These are phyloP conservation scores for Fusarium floridanum DNA, from an alignment of 2,329 filamentous ascomycete species.

Conservation along the genomic window DNA sequence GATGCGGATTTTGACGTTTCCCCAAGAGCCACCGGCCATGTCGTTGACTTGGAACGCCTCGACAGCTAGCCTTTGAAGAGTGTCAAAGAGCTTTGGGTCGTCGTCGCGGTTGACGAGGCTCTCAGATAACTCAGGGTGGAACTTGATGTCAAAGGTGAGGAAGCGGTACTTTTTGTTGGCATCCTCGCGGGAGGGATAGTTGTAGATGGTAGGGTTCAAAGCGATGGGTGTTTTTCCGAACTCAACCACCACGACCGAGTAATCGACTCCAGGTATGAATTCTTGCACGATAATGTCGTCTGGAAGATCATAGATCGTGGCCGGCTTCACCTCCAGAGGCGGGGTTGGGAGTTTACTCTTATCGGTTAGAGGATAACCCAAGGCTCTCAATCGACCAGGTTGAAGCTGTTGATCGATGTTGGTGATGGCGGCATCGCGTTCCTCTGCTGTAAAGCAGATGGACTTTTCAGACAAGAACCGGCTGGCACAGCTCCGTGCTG, in stretches of 20 bases:
- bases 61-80: background rate
- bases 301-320: background rate
- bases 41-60: background rate
- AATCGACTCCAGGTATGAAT: background rate
- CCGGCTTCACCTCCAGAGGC: background rate
- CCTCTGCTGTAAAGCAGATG: background rate
- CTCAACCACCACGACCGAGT: background rate
- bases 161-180: background rate
- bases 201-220: background rate
- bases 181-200: background rate
- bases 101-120: background rate
- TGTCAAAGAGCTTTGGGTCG: background rate
- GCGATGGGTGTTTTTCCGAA: background rate
- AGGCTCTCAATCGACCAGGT: background rate
- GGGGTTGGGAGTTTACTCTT: background rate
- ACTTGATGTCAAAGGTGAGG: background rate
- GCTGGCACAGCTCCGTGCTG: background rate
- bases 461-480: background rate
- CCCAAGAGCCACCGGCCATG: slow-evolving; percentile 2
- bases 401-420: background rate
- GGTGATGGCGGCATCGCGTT: background rate
- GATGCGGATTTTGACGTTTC: background rate
- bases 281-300: background rate
- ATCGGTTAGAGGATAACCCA: background rate
- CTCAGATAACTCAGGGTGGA: background rate